Base-by-base conservation (phyloP, 331 rosid genomes). In the Spiraea crenata region DNA sequence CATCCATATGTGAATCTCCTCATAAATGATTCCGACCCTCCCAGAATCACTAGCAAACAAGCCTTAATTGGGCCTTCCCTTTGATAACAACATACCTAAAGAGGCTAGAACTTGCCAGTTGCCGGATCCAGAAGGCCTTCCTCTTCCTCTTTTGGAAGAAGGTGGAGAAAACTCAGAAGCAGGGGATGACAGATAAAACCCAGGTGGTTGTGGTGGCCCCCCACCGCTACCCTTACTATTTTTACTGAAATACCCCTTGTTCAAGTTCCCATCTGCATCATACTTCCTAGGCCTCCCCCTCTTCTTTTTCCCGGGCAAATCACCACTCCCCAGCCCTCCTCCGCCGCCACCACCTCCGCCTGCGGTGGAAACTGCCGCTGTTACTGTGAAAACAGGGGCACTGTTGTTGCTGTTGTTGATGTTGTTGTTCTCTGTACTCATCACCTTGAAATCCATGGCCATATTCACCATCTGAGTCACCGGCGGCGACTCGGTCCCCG, bases 201-300 rank as follows among this genome's bases (percentile, higher is more conserved):
- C 86, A 19, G 85, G 78, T 37, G 87, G 79, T 8, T 84, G 69
- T 4, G 82, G 47, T 39, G 67, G 31, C 11, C 1, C 3, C 16
- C 9, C 72, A 74, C 68, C 71, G 69, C 72, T 19, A 20, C 49
- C n/a, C 13, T 31, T 62, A n/a, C 60, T 39, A 54, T 5, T 57
- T 12, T 57, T 57, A 57, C 63, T 57, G 3, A 31, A 11, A 57
- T 79, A 83, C 13, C 70, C 54, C 56, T 62, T 2, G 13, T 78
- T 83, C 57, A 85, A 68, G 76, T 86, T 92, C 76, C 96, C 91
- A 38, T 85, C 87, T 16, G 90, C 65, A 11, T 88, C 92, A 55
- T 92, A 90, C 76, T 92, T 90, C 73, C 96, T 90, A 0, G 96
- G 98, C 72, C 96, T 86, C 50, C 96, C 98, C 77, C 96, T 86